Evolutionary conservation across 2,329 filamentous ascomycete species (phyloP).

Genomic region (Plenodomus biglobosus): DNA sequence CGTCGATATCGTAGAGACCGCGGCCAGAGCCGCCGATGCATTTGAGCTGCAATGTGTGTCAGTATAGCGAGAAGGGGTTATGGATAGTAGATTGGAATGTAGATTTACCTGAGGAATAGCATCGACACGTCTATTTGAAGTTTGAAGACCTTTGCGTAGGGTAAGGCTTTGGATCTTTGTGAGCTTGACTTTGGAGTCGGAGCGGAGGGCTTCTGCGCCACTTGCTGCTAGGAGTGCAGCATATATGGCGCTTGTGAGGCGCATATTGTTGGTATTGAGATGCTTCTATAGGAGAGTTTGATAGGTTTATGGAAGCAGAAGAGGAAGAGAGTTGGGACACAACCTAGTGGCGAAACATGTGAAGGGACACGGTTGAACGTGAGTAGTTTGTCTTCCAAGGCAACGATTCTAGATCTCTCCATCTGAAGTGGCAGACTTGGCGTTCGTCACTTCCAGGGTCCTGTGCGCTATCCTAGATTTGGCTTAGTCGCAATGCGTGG

Average conservation of each 20-base stretch:
- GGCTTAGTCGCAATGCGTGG: constrained; percentile 1
- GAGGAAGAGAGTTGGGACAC: neutral
- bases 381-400: constrained; percentile 7
- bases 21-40: constrained; percentile 67
- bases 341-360: constrained; percentile 24
- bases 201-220: constrained; percentile 35
- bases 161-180: constrained; percentile 76
- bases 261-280: constrained; percentile 28
- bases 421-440: constrained; percentile 2
- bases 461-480: neutral
- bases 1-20: constrained; percentile 70
- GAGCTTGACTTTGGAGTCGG: constrained; percentile 58
- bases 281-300: neutral
- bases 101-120: constrained; percentile 63
- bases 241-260: constrained; percentile 30
- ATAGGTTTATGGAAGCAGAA: neutral
- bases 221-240: constrained; percentile 36
- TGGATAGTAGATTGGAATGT: neutral
- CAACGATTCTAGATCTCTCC: constrained; percentile 17
- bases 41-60: constrained; percentile 56
- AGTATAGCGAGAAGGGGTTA: constrained; percentile 3
- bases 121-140: constrained; percentile 72
- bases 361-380: constrained; percentile 34
- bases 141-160: constrained; percentile 67
- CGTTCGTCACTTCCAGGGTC: neutral